Evolutionary conservation across 371 early-diverging fungal species (phyloP), one percentile per base, ranked within the genome.

Genomic region (Neoconidiobolus thromboides): DNA sequence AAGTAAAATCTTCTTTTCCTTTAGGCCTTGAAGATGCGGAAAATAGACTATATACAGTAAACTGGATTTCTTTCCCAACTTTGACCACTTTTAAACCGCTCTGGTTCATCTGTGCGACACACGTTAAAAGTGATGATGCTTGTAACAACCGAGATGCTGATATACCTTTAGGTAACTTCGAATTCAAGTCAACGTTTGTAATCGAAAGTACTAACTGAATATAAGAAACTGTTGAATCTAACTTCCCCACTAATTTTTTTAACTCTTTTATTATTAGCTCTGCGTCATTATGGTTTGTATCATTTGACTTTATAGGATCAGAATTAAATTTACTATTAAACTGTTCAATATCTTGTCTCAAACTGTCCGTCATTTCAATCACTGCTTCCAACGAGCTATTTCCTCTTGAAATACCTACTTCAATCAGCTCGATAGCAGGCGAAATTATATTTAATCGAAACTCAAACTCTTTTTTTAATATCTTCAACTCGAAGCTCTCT

Each of bases 391-490:
- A 64, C 44, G 77, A 73, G 6, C 66, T 69, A 65, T 84, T 76
- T 0, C 86, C 85, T 52, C 82, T 76, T 2, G 83, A 81, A 1
- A 81, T 74, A 44, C 73, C 70, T 38, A 76, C 72, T 38, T 81
- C 80, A 54, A 82, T 75, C 7, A 81, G 73, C 60, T 86, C 86
- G 53, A 86, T 79, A 1, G 86, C 80, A 1, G 86, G 86, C 66
- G 76, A 68, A 3, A 74, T 65, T n/a, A 72, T 63, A 9, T 59
- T 64, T n/a, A 80, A 65, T 52, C 71, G 68, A 3, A 61, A 55
- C 46, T 68, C 73, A 37, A 74, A 66, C 44, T 43, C 62, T 37
- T 61, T 26, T 2, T 65, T 65, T 57, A 65, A 60, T 48, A 48
- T 14, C 55, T 55, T 44, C 38, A 48, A 0, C 5, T 26, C 26